Base-by-base conservation (phyloP, 805 yeast species). In the Teunomyces tritomae region DNA sequence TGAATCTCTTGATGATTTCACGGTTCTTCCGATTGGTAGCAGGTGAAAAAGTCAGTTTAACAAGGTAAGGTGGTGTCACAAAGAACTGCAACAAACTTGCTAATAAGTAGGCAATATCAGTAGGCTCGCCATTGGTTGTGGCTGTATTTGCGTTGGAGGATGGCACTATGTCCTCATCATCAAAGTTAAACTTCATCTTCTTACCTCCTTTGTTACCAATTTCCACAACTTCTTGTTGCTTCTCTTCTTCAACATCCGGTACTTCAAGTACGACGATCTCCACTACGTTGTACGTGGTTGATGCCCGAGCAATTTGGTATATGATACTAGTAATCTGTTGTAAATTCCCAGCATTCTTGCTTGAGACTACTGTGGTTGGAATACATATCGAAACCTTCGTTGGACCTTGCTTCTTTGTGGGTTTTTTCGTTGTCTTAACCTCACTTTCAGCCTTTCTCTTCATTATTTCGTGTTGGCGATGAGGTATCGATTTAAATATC, bases 51-150 rank as follows among this genome's bases (percentile, higher is more conserved):
- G 85, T 74, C 2, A 83, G 66, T 50, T 84, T 83, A 14, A 83
- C 78, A 37, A 90, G 71, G 59, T 90, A 88, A 43, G 89, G 86
- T 1, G 97, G 96, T 0, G 96, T 89, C 11, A 89, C 82, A 58
- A 88, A 88, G 61, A 71, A 89, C 61, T 89, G 96, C 48, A 90
- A 68, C 34, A 90, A 70, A 1, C 84, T 72, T 1, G 92, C 90
- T 46, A 89, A 74, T 6, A 83, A 58, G 60, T 83, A 64, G 0
- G 84, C 68, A 32, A 73, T 71, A 49, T 57, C 71, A 43, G 64
- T 42, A 20, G 37, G 8, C 27, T 42, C 32, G 16, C 57, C 44
- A 57, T 55, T 51, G 50, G 55, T 34, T 14, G 32, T 41, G 48
- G 53, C 3, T 55, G 48, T 29, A 33, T 39, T 48, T 4, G 47